Percentiles rank a stretch among this genome's conserved stretches.
phyloP scores from a whole-genome alignment of 2,329 filamentous ascomycete genomes.

The Leptographium wingfieldii region DNA sequence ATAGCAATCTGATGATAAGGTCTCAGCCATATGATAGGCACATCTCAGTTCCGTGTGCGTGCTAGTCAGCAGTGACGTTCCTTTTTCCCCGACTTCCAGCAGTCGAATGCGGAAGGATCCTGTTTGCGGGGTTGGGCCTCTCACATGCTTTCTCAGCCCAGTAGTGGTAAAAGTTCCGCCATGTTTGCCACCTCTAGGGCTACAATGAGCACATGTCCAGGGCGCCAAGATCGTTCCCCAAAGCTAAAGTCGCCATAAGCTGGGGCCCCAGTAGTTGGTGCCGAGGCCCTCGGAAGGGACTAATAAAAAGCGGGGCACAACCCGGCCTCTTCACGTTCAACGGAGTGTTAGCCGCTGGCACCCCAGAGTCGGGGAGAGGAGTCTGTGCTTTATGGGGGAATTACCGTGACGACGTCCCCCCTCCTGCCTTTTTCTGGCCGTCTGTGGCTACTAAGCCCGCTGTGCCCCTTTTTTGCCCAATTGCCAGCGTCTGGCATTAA shows the following conservation, averaged over 20 bases:
- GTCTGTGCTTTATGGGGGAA: not conserved
- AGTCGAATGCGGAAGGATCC: too few species aligned
- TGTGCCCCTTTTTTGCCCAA: not conserved
- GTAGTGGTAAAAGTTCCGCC: too few species aligned
- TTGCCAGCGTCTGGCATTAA: not conserved
- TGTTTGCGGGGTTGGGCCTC: not conserved
- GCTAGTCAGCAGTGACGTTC: not conserved
- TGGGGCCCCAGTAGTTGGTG: not conserved
- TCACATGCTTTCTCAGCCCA: not conserved
- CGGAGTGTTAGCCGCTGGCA: not conserved
- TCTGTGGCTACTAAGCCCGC: not conserved
- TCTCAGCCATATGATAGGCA: too few species aligned
- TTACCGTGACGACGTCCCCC: not conserved
- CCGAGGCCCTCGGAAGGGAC: conserved; percentile 12
- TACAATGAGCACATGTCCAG: not conserved
- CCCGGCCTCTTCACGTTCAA: not conserved
- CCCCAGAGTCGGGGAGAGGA: not conserved
- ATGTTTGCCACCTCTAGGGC: not conserved
- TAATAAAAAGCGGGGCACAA: not conserved
- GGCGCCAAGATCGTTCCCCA: not conserved
- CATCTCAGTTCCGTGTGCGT: not conserved
- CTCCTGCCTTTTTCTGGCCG: not conserved
- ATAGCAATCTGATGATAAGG: not conserved
- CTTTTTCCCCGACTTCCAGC: not conserved
- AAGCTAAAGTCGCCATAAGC: not conserved